Conservation (phyloP, 2,329 filamentous ascomycete species). For the Epicoccum nigrum region DNA sequence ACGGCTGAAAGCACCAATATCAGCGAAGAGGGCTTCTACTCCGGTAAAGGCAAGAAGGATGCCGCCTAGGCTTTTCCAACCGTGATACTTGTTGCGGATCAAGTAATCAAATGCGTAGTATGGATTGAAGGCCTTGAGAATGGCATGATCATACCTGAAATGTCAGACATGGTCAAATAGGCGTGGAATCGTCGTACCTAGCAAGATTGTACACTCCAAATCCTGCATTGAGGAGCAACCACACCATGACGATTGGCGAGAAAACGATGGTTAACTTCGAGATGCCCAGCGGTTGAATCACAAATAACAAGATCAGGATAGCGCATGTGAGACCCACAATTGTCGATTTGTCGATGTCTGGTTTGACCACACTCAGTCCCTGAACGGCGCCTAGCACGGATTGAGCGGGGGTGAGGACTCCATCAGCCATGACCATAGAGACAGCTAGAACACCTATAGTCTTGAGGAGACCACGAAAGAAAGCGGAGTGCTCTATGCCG, state of each 20-base stretch:
- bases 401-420: conserved; percentile 71
- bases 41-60: conserved; percentile 76
- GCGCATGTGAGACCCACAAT: conserved; percentile 69
- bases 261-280: conserved; percentile 65
- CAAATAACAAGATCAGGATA: conserved; percentile 68
- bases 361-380: conserved; percentile 62
- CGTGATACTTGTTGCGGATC: conserved; percentile 62
- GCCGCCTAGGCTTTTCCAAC: conserved; percentile 72
- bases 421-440: conserved; percentile 70
- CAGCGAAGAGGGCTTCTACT: conserved; percentile 79
- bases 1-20: conserved; percentile 75
- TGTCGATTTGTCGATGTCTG: conserved; percentile 60
- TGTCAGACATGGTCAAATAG: not conserved
- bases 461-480: conserved; percentile 62
- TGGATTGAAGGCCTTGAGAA: conserved; percentile 60
- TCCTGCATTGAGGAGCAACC: conserved; percentile 67
- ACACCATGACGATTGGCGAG: conserved; percentile 70
- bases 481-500: conserved; percentile 62
- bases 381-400: conserved; percentile 73
- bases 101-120: conserved; percentile 68
- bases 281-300: conserved; percentile 69
- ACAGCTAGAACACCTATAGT: conserved; percentile 69
- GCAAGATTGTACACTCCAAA: conserved; percentile 64
- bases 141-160: conserved; percentile 52
- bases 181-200: conserved; percentile 18